Percentiles rank a stretch among this genome's conserved stretches.
phyloP scores from a whole-genome alignment of 2,329 filamentous ascomycete species.

The Fusarium abutilonis region DNA sequence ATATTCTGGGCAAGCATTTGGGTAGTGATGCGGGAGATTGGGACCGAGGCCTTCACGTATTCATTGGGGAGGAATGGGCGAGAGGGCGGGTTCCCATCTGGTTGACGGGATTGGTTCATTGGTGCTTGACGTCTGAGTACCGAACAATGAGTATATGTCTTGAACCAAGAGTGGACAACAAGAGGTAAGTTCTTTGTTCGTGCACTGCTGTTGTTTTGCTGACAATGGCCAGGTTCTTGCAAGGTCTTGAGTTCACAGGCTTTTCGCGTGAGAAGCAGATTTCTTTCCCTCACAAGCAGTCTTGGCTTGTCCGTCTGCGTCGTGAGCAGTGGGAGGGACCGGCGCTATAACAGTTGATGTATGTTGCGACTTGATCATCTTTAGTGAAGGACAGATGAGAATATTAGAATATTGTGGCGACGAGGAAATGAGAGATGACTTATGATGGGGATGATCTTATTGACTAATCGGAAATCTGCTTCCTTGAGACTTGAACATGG shows the following conservation, averaged over 20 bases:
- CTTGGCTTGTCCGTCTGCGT: constrained; percentile 82
- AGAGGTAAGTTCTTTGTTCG: constrained; percentile 68
- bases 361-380: not conserved
- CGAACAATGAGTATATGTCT: constrained; percentile 85
- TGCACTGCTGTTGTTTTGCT: not conserved
- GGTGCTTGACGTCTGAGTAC: constrained; percentile 78
- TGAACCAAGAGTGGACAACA: constrained; percentile 92
- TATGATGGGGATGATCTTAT: constrained; percentile 5
- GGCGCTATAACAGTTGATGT: constrained; percentile 54
- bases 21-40: constrained; percentile 76
- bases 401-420: not conserved
- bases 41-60: constrained; percentile 86
- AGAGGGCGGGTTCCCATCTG: constrained; percentile 83
- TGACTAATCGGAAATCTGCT: not conserved
- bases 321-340: constrained; percentile 84
- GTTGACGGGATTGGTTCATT: constrained; percentile 89
- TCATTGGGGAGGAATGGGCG: constrained; percentile 93
- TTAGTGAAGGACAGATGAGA: not conserved
- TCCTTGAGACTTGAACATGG: not conserved
- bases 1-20: constrained; percentile 76
- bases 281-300: constrained; percentile 90
- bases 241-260: constrained; percentile 76
- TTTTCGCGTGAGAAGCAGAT: constrained; percentile 91
- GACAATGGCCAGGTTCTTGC: constrained; percentile 48
- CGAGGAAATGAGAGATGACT: constrained; percentile 34